These are phyloP conservation scores for Jatropha podagrica DNA, from an alignment of 441 rosid genomes.

Conservation along the genomic window DNA sequence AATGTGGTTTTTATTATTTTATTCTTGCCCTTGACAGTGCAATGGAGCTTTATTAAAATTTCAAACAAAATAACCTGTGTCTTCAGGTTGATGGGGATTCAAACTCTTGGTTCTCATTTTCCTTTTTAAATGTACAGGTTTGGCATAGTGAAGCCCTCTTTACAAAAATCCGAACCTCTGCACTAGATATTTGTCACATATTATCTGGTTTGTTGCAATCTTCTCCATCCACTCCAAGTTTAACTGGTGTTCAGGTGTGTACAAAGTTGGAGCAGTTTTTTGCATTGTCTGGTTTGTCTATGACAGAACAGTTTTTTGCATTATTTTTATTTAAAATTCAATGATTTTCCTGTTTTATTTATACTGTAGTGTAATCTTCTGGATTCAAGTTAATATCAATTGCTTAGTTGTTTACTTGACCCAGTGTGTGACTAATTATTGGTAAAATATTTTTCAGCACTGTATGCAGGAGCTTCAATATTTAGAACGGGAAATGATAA, in stretches of 20 bases:
- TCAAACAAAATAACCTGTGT: neutral
- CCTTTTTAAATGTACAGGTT: conserved; percentile 45
- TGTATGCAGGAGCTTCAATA: conserved; percentile 60
- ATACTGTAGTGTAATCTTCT: conserved; percentile 10
- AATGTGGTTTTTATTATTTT: neutral
- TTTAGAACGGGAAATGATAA: conserved; percentile 48
- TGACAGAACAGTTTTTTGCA: neutral
- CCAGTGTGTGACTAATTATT: conserved; percentile 31
- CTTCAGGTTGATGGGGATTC: neutral
- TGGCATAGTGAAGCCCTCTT: conserved; percentile 49
- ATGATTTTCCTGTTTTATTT: conserved; percentile 10
- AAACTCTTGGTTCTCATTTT: conserved; percentile 11
- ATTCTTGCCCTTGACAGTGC: no score
- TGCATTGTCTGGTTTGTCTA: no score
- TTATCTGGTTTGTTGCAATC: conserved; percentile 47
- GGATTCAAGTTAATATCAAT: conserved; percentile 12
- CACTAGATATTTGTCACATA: conserved; percentile 58
- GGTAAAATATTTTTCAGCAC: conserved; percentile 41
- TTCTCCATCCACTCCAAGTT: conserved; percentile 43
- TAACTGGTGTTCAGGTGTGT: conserved; percentile 60
- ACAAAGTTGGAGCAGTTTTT: conserved; percentile 10
- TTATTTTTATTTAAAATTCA: conserved; percentile 1
- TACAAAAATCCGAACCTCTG: conserved; percentile 53
- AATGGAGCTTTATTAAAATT: neutral
- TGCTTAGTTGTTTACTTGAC: conserved; percentile 2